phyloP scores from a whole-genome alignment of 2,329 filamentous ascomycete genomes.

The Hypoxylon rubiginosum region DNA sequence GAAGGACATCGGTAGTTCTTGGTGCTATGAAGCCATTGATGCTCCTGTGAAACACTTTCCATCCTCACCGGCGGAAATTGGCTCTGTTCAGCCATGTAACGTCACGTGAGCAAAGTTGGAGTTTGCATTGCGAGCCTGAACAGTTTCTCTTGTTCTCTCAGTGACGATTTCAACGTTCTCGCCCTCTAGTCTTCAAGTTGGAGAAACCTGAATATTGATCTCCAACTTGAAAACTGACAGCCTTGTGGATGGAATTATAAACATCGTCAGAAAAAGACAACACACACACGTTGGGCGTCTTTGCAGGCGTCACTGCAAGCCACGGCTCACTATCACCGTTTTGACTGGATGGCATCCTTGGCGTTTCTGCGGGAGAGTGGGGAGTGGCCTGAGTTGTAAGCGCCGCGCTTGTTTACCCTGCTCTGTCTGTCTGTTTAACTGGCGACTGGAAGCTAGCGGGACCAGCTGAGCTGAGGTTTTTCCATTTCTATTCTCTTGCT shows the following conservation, averaged over 20 bases:
- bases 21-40: background rate
- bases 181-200: background rate
- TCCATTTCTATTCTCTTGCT: background rate
- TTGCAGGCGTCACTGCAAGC: conserved; percentile 1
- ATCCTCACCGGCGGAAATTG: background rate
- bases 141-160: background rate
- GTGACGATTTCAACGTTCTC: background rate
- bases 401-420: conserved; percentile 2
- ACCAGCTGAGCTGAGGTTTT: conserved; percentile 1
- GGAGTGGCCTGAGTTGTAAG: conserved; percentile 2
- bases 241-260: background rate
- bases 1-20: background rate
- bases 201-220: background rate
- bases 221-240: background rate
- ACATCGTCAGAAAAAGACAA: background rate
- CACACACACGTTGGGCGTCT: conserved; percentile 1
- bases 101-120: background rate
- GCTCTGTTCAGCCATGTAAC: background rate
- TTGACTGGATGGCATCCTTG: background rate
- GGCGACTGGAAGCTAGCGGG: background rate
- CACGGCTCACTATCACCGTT: background rate
- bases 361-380: background rate
- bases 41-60: background rate
- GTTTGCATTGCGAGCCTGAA: background rate
- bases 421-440: background rate